Evolutionary conservation across 2,329 filamentous ascomycete genomes (phyloP).

Genomic region (Plenodomus lindquistii): DNA sequence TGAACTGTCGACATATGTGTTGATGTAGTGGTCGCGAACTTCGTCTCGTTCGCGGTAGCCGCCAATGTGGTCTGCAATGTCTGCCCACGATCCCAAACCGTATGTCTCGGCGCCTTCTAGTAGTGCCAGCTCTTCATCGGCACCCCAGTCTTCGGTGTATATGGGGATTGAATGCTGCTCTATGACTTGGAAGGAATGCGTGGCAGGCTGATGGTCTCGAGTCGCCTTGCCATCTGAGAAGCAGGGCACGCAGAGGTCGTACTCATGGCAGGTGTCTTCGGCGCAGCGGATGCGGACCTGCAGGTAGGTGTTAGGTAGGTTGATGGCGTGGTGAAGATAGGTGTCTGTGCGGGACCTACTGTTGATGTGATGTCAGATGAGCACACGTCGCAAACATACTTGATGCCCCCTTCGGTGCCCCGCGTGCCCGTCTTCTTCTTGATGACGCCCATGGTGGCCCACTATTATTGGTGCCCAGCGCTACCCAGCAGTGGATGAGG

Average conservation of each 20-base stretch:
- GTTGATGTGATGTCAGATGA: conserved; percentile 96
- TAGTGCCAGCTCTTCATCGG: conserved; percentile 92
- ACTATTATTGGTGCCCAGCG: conserved; percentile 16
- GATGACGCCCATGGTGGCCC: conserved; percentile 79
- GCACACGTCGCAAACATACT: conserved; percentile 97
- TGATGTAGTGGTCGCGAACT: conserved; percentile 90
- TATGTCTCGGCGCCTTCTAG: conserved; percentile 96
- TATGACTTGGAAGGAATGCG: conserved; percentile 89
- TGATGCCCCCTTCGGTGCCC: conserved; percentile 74
- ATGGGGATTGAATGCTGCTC: conserved; percentile 99
- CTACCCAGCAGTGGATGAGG: conserved; percentile 9
- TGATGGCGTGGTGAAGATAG: not conserved
- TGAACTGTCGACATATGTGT: conserved; percentile 81
- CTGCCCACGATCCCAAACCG: conserved; percentile 93
- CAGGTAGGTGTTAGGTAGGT: conserved; percentile 2
- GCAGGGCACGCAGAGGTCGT: conserved; percentile 95
- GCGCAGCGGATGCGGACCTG: conserved; percentile 96
- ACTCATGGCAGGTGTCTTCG: conserved; percentile 76
- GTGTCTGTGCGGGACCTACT: conserved; percentile 58
- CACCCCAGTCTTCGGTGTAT: conserved; percentile 92
- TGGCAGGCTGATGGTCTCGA: conserved; percentile 81
- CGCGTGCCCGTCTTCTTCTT: conserved; percentile 90
- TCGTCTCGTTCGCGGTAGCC: conserved; percentile 94
- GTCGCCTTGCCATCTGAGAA: conserved; percentile 82
- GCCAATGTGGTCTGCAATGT: conserved; percentile 97